Percentiles rank a stretch among this genome's conserved stretches.
These are phyloP conservation scores for Hippophae gyantsensis DNA, from an alignment of 306 rosid genomes.

Conservation along the genomic window DNA sequence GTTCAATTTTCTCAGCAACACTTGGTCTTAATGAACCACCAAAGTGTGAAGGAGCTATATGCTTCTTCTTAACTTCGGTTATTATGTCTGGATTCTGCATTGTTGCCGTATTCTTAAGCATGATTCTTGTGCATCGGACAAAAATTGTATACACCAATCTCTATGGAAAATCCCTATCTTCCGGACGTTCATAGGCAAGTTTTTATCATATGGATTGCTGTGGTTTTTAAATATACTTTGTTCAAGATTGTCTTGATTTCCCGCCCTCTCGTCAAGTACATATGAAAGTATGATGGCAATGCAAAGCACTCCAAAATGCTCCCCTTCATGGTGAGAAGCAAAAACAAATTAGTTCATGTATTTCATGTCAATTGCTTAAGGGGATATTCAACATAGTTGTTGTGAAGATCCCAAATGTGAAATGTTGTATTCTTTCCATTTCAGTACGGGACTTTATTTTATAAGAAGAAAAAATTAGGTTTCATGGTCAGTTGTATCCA, in stretches of 20 bases:
- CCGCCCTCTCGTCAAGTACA: not conserved
- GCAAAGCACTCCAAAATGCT: not conserved
- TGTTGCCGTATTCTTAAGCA: conserved; percentile 47
- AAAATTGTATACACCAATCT: conserved; percentile 58
- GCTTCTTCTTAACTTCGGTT: conserved; percentile 65
- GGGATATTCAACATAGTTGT: not conserved
- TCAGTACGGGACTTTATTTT: not conserved
- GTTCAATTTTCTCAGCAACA: conserved; percentile 28
- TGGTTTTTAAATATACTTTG: conserved; percentile 3
- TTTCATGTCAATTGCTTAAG: not conserved
- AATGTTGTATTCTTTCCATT: conserved; percentile 12
- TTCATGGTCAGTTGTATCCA: conserved; percentile 15
- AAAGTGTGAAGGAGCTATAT: conserved; percentile 59
- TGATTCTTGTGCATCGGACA: conserved; percentile 68
- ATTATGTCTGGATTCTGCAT: conserved; percentile 68
- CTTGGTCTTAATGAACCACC: conserved; percentile 27
- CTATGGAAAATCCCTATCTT: conserved; percentile 55
- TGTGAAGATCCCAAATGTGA: conserved; percentile 3
- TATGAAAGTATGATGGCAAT: conserved; percentile 1
- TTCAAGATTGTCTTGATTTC: conserved; percentile 1
- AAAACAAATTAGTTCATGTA: not conserved
- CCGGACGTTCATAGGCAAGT: conserved; percentile 9
- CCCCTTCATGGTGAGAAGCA: conserved; percentile 8
- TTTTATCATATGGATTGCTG: not conserved
- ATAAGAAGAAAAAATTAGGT: conserved; percentile 12